Evolutionary conservation across 2,329 filamentous ascomycete genomes (phyloP).

Genomic region (Fusarium protoensiforme): DNA sequence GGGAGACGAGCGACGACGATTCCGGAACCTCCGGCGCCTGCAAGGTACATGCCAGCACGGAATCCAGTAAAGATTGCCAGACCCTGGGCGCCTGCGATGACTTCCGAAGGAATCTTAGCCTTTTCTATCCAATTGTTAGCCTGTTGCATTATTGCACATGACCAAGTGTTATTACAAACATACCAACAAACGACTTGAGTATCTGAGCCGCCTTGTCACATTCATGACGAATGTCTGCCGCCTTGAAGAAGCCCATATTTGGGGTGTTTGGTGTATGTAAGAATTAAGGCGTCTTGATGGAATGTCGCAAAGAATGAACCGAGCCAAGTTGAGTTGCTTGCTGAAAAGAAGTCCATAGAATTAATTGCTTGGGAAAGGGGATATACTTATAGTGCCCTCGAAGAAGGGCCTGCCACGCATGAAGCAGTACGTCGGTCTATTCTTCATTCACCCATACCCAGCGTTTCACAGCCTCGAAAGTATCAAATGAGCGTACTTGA

Average conservation of each 20-base stretch:
- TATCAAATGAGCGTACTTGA: not conserved
- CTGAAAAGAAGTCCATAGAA: not conserved
- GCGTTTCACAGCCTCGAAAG: not conserved
- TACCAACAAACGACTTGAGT: slow-evolving; percentile 22
- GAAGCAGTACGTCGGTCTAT: not conserved
- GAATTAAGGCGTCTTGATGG: not conserved
- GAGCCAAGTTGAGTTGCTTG: not conserved
- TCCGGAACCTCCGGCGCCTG: slow-evolving; percentile 67
- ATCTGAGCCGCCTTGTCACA: slow-evolving; percentile 22
- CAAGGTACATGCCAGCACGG: slow-evolving; percentile 67
- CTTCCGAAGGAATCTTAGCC: slow-evolving; percentile 50
- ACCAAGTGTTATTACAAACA: not conserved
- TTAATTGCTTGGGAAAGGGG: not conserved
- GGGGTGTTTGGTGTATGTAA: not conserved
- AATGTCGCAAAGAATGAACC: not conserved
- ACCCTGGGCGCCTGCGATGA: slow-evolving; percentile 64
- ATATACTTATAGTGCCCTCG: not conserved
- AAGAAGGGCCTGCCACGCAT: not conserved
- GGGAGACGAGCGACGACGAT: slow-evolving; percentile 62
- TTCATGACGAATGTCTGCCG: slow-evolving; percentile 9
- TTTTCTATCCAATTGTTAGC: slow-evolving; percentile 7
- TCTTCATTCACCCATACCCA: not conserved
- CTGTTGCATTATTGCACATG: too few species aligned
- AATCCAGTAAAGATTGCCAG: slow-evolving; percentile 70
- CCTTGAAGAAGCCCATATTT: slow-evolving; percentile 21